Base-by-base conservation (phyloP, 768 basidiomycete genomes). In the Boletus subcaerulescens region DNA sequence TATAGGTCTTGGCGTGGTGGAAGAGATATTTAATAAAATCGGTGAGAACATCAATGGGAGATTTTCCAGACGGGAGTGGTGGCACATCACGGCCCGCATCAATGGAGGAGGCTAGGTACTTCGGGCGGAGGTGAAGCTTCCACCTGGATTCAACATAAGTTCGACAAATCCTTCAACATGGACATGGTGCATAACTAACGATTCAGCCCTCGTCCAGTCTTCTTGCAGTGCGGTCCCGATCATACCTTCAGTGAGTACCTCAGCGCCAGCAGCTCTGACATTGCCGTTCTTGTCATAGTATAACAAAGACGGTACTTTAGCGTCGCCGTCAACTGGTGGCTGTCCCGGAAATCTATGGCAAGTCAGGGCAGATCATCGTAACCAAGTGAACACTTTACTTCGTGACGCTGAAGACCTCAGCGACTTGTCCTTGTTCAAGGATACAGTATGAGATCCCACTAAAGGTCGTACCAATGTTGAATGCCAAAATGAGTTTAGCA, bases 381-480 rank as follows among this genome's bases (percentile, higher is more conserved):
- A 42, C n/a, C 15, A 15, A 26, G 41, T 7, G 5, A 32, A 29
- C 11, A 22, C 9, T 43, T 56, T 43, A n/a, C 64, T 52, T 55
- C 2, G 50, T 47, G 5, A 60, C 57, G 9, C 59, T 55, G 14
- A 32, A 50, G 2, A 57, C 32, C 17, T 59, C 58, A 2, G 57
- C 58, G 14, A 56, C 57, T 51, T 52, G 53, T 7, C 55, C 64
- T 8, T 14, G 18, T 10, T 48, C 42, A 3, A 61, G 55, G 33
- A 66, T 50, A 29, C 60, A 60, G 42, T 79, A 79, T 1, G 75
- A 75, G 7, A 79, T 64, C 4, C 77, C 77, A 32, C 77, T 79
- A 53, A 56, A 77, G 0, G 77, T 79, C 0, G 76, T 80, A 2
- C 79, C 79, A 3, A 80, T 62, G 39, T 80, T 79, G 42, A 80